Base-by-base conservation (phyloP, 2,329 filamentous ascomycete species). In the Neurospora sp. region DNA sequence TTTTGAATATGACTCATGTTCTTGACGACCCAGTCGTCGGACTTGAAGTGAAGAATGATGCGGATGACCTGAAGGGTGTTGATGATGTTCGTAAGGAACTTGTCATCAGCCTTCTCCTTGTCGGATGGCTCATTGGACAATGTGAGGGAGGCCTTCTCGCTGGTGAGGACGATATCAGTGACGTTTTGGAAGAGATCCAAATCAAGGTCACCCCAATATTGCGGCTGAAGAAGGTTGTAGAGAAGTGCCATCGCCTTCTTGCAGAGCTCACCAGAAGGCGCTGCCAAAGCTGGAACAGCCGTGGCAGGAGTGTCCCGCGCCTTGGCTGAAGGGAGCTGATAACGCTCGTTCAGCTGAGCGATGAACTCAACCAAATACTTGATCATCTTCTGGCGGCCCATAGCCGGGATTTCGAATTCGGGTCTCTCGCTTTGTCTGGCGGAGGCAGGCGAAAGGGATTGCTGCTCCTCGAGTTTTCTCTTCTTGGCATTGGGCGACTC, bases 361-460 rank as follows among this genome's bases (percentile, higher is more conserved):
- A 98, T 97, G 80, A 98, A 98, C 71, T 96, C 92, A 38, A 98
- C 92, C 39, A 99, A 86, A 77, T 98, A 99, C 80, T 97, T 97
- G 66, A 97, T 87, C 83, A 99, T 91, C 79, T 93, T 91, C 62
- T 89, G 86, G 23, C 94, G 88, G 69, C 91, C 88, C 1, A 86
- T 79, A 0, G 86, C 78, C 8, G 91, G 87, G 36, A 95, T 89
- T 72, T 87, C 84, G 74, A 92, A 94, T 69, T 93, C 91, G 0
- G 82, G 80, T 71, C 85, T 84, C 67, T 89, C 89, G 36, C 80
- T 78, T 71, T 83, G 82, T 68, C 81, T 81, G 10, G 82, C 80
- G 12, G 85, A 80, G 8, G 88, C 84, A 4, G 88, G 85, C 8
- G 87, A 86, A 4, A 87, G 83, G 19, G 82, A 71, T 41, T 70